phyloP scores from a whole-genome alignment of 805 yeast species.

The Wickerhamiella siamensis region DNA sequence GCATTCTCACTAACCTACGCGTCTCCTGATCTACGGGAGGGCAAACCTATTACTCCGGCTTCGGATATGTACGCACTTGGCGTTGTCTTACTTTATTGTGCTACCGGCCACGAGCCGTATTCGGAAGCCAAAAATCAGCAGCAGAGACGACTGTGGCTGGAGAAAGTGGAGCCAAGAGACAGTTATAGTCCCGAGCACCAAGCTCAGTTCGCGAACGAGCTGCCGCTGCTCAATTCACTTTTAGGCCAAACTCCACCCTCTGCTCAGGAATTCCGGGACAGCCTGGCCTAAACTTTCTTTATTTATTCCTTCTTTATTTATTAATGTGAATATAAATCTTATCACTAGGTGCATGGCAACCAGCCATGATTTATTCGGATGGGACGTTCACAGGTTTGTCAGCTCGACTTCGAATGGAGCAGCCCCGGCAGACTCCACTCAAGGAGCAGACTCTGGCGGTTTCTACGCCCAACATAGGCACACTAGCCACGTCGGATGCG shows the following conservation, averaged over 20 bases:
- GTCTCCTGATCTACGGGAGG: slow-evolving; percentile 33
- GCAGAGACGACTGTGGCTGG: slow-evolving; percentile 23
- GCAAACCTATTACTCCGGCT: slow-evolving; percentile 22
- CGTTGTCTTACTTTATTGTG: slow-evolving; percentile 31
- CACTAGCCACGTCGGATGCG: neutral
- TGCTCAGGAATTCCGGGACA: too few species aligned
- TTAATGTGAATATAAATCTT: too few species aligned
- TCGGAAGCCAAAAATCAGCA: slow-evolving; percentile 21
- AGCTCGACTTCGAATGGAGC: slow-evolving; percentile 1
- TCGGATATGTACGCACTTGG: slow-evolving; percentile 37
- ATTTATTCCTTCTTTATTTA: too few species aligned
- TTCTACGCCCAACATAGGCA: neutral
- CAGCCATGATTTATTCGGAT: neutral
- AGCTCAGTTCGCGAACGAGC: slow-evolving; percentile 11
- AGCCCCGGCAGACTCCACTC: neutral
- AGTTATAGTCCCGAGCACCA: slow-evolving; percentile 15
- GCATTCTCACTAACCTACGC: slow-evolving; percentile 30
- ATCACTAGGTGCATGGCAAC: too few species aligned
- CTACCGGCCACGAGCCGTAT: slow-evolving; percentile 35
- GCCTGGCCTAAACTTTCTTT: too few species aligned
- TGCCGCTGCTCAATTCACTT: slow-evolving; percentile 8
- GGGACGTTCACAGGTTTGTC: neutral
- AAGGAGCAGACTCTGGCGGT: neutral
- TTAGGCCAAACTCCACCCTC: neutral
- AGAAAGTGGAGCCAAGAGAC: slow-evolving; percentile 19